These are phyloP conservation scores for Corchorus capsularis DNA, from an alignment of 345 rosid species.

Conservation along the genomic window DNA sequence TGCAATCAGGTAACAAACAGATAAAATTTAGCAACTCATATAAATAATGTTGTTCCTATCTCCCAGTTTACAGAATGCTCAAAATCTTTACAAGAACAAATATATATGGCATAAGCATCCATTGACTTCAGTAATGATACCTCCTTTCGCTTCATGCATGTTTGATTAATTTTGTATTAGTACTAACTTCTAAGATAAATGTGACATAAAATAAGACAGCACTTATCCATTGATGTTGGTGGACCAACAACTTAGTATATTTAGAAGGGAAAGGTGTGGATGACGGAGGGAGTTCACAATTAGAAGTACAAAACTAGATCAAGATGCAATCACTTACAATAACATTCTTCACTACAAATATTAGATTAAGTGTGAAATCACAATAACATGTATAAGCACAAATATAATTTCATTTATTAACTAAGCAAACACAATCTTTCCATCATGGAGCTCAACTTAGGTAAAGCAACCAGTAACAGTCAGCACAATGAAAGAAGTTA, in stretches of 20 bases:
- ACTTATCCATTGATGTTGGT: not conserved
- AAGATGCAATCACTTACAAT: not conserved
- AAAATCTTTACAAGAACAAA: not conserved
- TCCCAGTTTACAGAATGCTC: not conserved
- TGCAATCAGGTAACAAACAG: slow-evolving; percentile 42
- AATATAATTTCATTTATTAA: not conserved
- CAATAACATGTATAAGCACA: not conserved
- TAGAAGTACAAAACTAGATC: not conserved
- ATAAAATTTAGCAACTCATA: not conserved
- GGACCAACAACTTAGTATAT: not conserved
- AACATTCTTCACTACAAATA: not conserved
- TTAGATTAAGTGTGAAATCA: not conserved
- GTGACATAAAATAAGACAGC: not conserved
- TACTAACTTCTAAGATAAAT: not conserved
- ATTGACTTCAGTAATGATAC: not conserved
- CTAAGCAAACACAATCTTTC: not conserved
- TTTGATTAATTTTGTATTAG: not conserved
- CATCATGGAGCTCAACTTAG: not conserved
- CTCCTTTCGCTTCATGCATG: not conserved
- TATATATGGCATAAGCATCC: not conserved
- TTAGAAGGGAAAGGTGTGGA: not conserved
- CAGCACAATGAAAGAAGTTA: not conserved
- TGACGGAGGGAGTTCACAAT: not conserved
- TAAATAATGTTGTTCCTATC: not conserved
- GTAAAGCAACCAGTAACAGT: not conserved